Evolutionary conservation across 495 filamentous ascomycete genomes (phyloP).

Genomic region (Annulohypoxylon maeteangense): DNA sequence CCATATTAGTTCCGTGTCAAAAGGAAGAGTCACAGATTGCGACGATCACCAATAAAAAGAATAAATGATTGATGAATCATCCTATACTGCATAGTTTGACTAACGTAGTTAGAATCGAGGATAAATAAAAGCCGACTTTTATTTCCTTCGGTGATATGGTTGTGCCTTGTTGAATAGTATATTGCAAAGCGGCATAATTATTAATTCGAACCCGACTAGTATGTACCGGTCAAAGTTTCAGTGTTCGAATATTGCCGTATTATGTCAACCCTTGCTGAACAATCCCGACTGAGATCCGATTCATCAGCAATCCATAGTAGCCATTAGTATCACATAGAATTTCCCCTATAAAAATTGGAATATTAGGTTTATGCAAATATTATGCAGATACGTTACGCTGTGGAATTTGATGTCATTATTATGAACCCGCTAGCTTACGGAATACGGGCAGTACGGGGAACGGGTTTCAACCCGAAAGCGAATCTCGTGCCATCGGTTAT

Average conservation of each 20-base stretch:
- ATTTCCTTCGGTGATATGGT: conserved; percentile 36
- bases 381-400: conserved; percentile 17
- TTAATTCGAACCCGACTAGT: conserved; percentile 26
- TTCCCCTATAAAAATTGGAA: neutral
- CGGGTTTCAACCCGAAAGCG: conserved; percentile 8
- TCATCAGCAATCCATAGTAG: conserved; percentile 37
- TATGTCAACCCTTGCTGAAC: conserved; percentile 35
- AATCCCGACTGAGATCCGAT: conserved; percentile 43
- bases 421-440: conserved; percentile 12
- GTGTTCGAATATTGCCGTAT: too few relatives aligned
- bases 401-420: conserved; percentile 28
- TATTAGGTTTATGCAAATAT: conserved; percentile 1
- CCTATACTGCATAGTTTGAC: neutral
- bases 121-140: conserved; percentile 19
- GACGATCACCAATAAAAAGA: conserved; percentile 20
- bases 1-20: conserved; percentile 5
- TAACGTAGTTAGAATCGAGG: neutral
- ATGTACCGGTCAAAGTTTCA: conserved; percentile 8
- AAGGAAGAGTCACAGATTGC: conserved; percentile 28
- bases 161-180: conserved; percentile 21
- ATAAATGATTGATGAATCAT: conserved; percentile 27
- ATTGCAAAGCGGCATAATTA: conserved; percentile 16
- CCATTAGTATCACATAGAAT: conserved; percentile 27
- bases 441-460: neutral
- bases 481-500: neutral